Evolutionary conservation across 345 rosid species (phyloP).

Genomic region (Citrus sp.): DNA sequence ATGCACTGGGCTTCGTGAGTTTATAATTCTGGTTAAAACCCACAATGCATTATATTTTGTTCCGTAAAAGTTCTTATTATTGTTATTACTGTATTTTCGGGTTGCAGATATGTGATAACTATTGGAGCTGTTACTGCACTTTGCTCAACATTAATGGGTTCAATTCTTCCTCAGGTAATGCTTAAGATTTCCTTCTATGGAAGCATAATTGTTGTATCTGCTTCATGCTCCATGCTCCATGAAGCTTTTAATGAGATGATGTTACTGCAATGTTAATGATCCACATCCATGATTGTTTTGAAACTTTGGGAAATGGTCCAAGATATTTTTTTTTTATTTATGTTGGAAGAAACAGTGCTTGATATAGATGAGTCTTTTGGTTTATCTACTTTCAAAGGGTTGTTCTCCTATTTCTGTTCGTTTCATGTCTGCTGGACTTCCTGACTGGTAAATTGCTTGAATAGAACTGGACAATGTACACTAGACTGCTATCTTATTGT

Average conservation of each 20-base stretch:
- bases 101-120: constrained; percentile 69
- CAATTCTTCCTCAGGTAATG: constrained; percentile 92
- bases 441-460: background rate
- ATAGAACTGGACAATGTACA: background rate
- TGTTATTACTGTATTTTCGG: background rate
- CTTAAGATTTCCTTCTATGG: background rate
- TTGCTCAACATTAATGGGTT: constrained; percentile 91
- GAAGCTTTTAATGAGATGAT: background rate
- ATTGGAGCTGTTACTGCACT: constrained; percentile 94
- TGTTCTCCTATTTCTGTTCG: background rate
- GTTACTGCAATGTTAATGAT: background rate
- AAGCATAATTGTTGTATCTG: background rate
- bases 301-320: background rate
- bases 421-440: background rate
- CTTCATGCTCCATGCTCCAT: too few species aligned
- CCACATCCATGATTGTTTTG: background rate
- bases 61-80: background rate
- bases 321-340: background rate
- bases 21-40: constrained; percentile 3
- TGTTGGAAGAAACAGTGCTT: background rate
- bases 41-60: background rate
- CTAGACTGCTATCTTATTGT: background rate
- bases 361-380: background rate
- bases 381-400: background rate
- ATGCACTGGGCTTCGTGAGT: constrained; percentile 99